Base-by-base conservation (phyloP, 1,284 basidiomycete genomes). In the Leucoagaricus sp. region DNA sequence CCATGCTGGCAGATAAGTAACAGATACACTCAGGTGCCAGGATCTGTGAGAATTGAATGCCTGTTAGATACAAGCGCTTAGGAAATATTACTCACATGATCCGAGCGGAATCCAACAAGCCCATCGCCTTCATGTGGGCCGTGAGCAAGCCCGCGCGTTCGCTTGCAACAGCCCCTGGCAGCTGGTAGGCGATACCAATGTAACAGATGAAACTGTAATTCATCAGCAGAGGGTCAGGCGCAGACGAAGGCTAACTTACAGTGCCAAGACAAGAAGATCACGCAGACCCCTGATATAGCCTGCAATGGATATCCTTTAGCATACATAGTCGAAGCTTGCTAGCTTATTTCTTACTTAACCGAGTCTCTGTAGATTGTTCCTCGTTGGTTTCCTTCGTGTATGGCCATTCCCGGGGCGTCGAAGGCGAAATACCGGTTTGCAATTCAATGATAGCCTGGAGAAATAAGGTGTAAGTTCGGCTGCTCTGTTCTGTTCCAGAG, bases 81-180 rank as follows among this genome's bases (percentile, higher is more conserved):
- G 31, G 28, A 55, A 17, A 15, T 7, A 26, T 57, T 26, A 46
- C 50, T 64, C 80, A 84, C 83, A 84, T 62, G 52, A 89, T 81
- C 21, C 86, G 77, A 13, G 88, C 86, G 0, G 81, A 81, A 61
- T 89, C 85, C 2, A 80, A 68, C 29, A 90, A 77, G 5, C 89
- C 89, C 88, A 90, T 90, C 4, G 81, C 86, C 64, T 86, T 86
- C 72, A 91, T 80, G 63, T 89, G 86, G 7, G 81, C 74, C 0
- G 88, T 87, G 36, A 90, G 66, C 7, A 79, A 67, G 51, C 73
- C 78, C 0, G 86, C 84, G 41, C 87, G 75, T 64, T 91, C 89
- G 1, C 74, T 76, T 17, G 84, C 75, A 56, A 87, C 81, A 9
- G 84, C 77, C 3, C 87, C 89, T 5, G 88, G 85, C 2, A 90